These are phyloP conservation scores for Pythium aquatile DNA, from an alignment of 352 stramenopile species.

Conservation along the genomic window DNA sequence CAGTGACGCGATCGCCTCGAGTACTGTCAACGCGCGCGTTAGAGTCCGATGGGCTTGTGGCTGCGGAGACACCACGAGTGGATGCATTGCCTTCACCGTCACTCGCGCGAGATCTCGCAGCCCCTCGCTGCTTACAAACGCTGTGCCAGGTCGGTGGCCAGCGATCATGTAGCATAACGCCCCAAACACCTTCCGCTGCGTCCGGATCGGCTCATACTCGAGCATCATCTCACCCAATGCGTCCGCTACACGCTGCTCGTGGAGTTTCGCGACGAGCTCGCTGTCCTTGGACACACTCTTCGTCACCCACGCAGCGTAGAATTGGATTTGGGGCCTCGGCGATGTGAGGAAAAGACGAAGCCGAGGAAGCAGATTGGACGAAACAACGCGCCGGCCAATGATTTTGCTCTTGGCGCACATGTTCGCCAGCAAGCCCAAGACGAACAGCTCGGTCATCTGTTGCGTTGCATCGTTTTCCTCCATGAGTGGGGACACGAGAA, in stretches of 20 bases:
- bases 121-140: slow-evolving; percentile 8
- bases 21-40: slow-evolving; percentile 42
- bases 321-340: slow-evolving; percentile 30
- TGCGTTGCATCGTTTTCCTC: slow-evolving; percentile 18
- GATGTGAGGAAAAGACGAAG: slow-evolving; percentile 40
- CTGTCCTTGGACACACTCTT: slow-evolving; percentile 59
- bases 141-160: slow-evolving; percentile 15
- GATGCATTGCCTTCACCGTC: slow-evolving; percentile 37
- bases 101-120: slow-evolving; percentile 5
- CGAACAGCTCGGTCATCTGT: slow-evolving; percentile 25
- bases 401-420: slow-evolving; percentile 34
- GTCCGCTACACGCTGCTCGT: slow-evolving; percentile 48
- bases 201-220: slow-evolving; percentile 35
- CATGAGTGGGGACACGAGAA: slow-evolving; percentile 46
- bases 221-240: slow-evolving; percentile 40
- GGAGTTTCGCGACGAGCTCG: slow-evolving; percentile 63
- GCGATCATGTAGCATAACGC: slow-evolving; percentile 32
- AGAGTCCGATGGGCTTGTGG: slow-evolving; percentile 37
- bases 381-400: slow-evolving; percentile 36
- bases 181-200: slow-evolving; percentile 44
- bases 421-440: slow-evolving; percentile 33
- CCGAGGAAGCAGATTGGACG: slow-evolving; percentile 62
- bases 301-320: slow-evolving; percentile 53
- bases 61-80: slow-evolving; percentile 23
- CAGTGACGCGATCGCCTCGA: slow-evolving; percentile 43